These are phyloP conservation scores for Ricinus communis DNA, from an alignment of 345 rosid species.

Conservation along the genomic window DNA sequence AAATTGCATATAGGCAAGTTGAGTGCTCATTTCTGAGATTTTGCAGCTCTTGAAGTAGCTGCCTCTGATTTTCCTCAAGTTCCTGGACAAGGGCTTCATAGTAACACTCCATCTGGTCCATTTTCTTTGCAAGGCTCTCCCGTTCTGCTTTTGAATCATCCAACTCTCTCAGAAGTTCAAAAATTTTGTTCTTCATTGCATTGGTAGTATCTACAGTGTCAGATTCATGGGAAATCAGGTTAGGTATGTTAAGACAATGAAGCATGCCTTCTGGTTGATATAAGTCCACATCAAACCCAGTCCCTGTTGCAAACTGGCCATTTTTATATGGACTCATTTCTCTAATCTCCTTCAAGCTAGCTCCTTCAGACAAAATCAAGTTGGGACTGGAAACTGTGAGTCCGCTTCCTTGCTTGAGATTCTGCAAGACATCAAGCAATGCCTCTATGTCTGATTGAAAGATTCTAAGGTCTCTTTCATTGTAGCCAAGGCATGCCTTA, in stretches of 20 bases:
- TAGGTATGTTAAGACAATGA: conserved; percentile 62
- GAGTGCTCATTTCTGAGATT: conserved; percentile 88
- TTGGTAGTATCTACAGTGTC: conserved; percentile 48
- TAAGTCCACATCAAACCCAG: conserved; percentile 59
- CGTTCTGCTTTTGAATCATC: conserved; percentile 85
- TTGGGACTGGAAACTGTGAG: conserved; percentile 40
- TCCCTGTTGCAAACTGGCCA: conserved; percentile 41
- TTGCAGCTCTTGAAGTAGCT: conserved; percentile 85
- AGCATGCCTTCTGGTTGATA: conserved; percentile 81
- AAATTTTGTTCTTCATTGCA: conserved; percentile 68
- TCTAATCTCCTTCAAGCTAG: conserved; percentile 30
- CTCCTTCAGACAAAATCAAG: conserved; percentile 41
- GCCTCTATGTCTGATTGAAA: conserved; percentile 66
- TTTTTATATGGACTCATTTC: conserved; percentile 44
- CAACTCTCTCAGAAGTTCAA: conserved; percentile 84
- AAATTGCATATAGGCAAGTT: conserved; percentile 60
- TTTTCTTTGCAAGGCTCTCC: conserved; percentile 83
- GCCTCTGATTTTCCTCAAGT: conserved; percentile 98
- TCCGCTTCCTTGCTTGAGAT: conserved; percentile 70
- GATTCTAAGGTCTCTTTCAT: conserved; percentile 62
- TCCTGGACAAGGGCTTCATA: conserved; percentile 93
- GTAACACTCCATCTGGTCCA: conserved; percentile 98
- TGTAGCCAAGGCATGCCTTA: conserved; percentile 59
- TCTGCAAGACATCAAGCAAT: conserved; percentile 55
- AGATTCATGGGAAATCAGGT: conserved; percentile 56